Base-by-base conservation (phyloP, 345 rosid species). In the Reutealis trisperma region DNA sequence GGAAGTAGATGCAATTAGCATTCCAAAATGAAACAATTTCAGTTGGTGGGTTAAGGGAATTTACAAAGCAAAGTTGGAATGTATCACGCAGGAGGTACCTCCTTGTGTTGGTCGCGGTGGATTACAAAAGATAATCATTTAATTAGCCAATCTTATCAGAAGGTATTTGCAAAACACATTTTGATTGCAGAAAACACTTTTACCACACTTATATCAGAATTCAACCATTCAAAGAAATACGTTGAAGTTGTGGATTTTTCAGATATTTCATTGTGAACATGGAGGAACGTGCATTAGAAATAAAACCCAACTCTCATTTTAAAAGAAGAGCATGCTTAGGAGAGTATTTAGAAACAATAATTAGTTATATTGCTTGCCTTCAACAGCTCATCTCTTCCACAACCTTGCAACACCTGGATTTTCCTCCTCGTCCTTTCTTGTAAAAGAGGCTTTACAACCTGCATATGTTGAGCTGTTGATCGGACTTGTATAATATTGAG, bases 371-470 rank as follows among this genome's bases (percentile, higher is more conserved):
- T 24, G 55, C 32, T 75, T 82, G 88, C 98, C 96, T 95, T 90
- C 75, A 93, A 78, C 59, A 95, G 80, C 71, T 95, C 99, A 63
- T 92, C 93, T 74, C 84, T 81, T 51, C 99, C 99, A 25, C 84
- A 80, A 58, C 99, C 99, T 21, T 86, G 78, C 86, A 95, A 83
- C 75, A 95, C 96, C 85, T 88, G 90, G 80, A 95, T 72, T 75
- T 93, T 95, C 83, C 81, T 78, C 85, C 89, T 90, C 0, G 99
- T 95, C 75, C 99, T 92, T 84, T 95, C 98, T 87, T 93, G 99
- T 82, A 95, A 78, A 57, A 93, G 94, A 59, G 98, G 98, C 85
- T 91, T 92, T 66, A 95, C 98, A 42, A 95, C 94, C 99, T 93
- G 86, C 76, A 52, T 19, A 19, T 19, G 11, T 19, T 70, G 55